These are phyloP conservation scores for Cenococcum geophilum DNA, from an alignment of 495 filamentous ascomycete genomes.

Conservation along the genomic window DNA sequence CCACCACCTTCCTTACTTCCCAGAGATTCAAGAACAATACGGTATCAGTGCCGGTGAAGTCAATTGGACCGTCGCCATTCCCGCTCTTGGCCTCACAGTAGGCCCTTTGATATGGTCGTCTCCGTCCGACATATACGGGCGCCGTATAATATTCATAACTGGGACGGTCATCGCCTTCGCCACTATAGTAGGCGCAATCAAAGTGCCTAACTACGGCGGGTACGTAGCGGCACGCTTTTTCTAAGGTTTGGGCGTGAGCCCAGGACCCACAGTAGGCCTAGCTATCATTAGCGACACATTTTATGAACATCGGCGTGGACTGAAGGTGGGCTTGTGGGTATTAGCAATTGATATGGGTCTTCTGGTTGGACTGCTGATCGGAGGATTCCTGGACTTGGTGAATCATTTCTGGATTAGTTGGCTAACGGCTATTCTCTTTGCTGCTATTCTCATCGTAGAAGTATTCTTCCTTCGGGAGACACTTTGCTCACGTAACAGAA, in stretches of 20 bases:
- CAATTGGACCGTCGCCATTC: conserved; percentile 61
- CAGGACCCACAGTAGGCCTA: conserved; percentile 55
- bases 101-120: conserved; percentile 57
- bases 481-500: conserved; percentile 51
- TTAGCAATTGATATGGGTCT: conserved; percentile 53
- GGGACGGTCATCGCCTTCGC: conserved; percentile 51
- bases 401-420: conserved; percentile 53
- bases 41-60: conserved; percentile 47
- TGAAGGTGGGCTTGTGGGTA: conserved; percentile 60
- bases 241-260: conserved; percentile 56
- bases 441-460: conserved; percentile 45
- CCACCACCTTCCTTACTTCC: conserved; percentile 57
- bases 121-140: conserved; percentile 53
- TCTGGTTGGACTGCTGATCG: conserved; percentile 52
- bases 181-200: conserved; percentile 49
- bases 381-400: conserved; percentile 51
- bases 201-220: conserved; percentile 42
- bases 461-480: conserved; percentile 54
- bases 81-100: conserved; percentile 52
- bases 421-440: conserved; percentile 55
- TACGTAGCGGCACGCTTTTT: conserved; percentile 60
- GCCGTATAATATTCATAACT: conserved; percentile 45
- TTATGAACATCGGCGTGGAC: conserved; percentile 55
- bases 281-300: conserved; percentile 54
- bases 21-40: conserved; percentile 47